These are phyloP conservation scores for Ceriops decandra DNA, from an alignment of 345 rosid genomes.

Conservation along the genomic window DNA sequence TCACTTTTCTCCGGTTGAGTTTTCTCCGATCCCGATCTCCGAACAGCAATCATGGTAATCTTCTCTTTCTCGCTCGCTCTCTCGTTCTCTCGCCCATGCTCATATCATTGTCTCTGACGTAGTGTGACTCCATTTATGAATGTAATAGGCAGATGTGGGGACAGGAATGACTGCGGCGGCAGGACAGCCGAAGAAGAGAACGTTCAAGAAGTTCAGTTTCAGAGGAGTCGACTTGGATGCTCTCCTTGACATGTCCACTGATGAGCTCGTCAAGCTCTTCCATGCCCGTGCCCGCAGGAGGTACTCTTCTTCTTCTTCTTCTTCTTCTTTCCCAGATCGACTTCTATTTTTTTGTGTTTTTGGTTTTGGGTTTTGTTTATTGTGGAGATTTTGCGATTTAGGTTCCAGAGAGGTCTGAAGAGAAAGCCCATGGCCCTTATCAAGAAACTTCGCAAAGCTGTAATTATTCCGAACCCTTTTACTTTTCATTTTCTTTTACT, in stretches of 20 bases:
- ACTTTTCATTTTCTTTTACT: background rate
- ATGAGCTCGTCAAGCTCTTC: slow-evolving; percentile 33
- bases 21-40: background rate
- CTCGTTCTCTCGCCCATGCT: background rate
- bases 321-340: too few relatives aligned
- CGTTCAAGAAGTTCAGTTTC: slow-evolving; percentile 35
- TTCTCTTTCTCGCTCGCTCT: background rate
- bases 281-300: slow-evolving; percentile 29
- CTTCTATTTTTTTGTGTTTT: background rate
- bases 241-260: slow-evolving; percentile 31
- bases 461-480: background rate
- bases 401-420: slow-evolving; percentile 87
- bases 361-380: background rate
- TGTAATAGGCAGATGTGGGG: slow-evolving; percentile 39
- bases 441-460: slow-evolving; percentile 38
- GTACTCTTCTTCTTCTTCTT: background rate
- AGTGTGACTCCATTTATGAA: background rate
- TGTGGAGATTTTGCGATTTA: slow-evolving; percentile 8
- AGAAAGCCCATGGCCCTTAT: slow-evolving; percentile 37
- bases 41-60: slow-evolving; percentile 32
- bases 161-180: slow-evolving; percentile 36
- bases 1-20: background rate
- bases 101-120: background rate
- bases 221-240: slow-evolving; percentile 38
- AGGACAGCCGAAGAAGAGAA: slow-evolving; percentile 30